Evolutionary conservation across 1,139 yeast species (phyloP), one percentile per base, ranked within the genome.

Genomic region (Kodamaea plutei): DNA sequence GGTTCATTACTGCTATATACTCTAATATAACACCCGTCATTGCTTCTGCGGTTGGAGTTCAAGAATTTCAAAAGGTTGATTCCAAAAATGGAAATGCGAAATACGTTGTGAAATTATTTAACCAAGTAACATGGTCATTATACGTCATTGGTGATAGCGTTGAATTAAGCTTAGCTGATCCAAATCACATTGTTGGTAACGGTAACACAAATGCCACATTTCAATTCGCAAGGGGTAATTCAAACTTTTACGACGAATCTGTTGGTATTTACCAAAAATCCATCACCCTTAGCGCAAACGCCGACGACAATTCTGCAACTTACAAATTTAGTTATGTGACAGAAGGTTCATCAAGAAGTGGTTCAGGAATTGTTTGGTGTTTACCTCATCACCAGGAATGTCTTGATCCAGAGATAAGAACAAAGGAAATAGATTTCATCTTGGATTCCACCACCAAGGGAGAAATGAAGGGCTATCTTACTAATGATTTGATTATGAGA

Each of bases 371-470:
- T n/a, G 50, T 67, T 43, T 72, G 64, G 69, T 76, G 63, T 62
- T 62, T 81, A 13, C 91, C 91, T 1, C 94, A 83, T 48, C 91
- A 82, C 41, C 74, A 71, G 35, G 66, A 64, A 14, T 58, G 72
- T 0, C 63, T 79, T 15, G 28, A 34, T n/a, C 38, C 43, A 19
- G 39, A 39, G 2, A 35, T 48, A 5, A 45, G 42, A 18, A 39
- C 35, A 4, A 38, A 39, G 11, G 54, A 48, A 19, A 60, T 74
- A 0, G 61, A 60, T 6, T 45, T 80, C 23, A 41, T 39, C 2
- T 49, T 83, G 26, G 84, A 77, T 40, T 79, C 89, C 0, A 76
- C 89, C 0, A 77, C 84, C 1, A 77, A 75, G 46, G 94, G 94
- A 8, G 50, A 47, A 4, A 82, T 83, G 79, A 62, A 57, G 24